Conservation (phyloP, 345 rosid species). For the Populus alba region DNA sequence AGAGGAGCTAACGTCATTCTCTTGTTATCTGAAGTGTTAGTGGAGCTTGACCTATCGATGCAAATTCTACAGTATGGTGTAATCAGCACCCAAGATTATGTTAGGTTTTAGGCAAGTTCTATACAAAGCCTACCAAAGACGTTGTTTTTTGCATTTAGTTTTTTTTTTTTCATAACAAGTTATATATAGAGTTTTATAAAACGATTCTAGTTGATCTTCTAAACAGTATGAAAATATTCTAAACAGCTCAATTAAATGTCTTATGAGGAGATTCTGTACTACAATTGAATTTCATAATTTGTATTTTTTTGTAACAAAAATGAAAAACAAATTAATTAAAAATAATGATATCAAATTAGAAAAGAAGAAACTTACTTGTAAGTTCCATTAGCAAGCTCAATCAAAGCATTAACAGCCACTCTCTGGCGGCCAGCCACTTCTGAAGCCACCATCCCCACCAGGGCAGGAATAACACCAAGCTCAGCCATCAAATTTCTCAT, state of each 20-base stretch:
- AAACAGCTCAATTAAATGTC: background rate
- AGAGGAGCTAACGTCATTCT: background rate
- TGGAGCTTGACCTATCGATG: background rate
- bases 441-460: conserved; percentile 64
- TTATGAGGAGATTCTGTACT: background rate
- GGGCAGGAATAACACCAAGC: conserved; percentile 74
- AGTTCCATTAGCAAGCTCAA: conserved; percentile 74
- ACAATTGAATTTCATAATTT: background rate
- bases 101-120: background rate
- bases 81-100: too few species aligned
- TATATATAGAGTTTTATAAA: background rate
- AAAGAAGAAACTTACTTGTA: conserved; percentile 56
- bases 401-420: conserved; percentile 68
- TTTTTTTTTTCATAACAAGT: background rate
- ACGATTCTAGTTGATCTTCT: too few species aligned
- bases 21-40: background rate
- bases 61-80: too few species aligned
- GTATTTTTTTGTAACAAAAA: background rate
- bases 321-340: background rate
- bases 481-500: conserved; percentile 68
- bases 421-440: conserved; percentile 42
- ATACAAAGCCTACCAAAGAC: background rate
- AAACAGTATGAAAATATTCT: too few species aligned
- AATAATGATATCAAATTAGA: background rate
- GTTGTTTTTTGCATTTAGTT: background rate